These are phyloP conservation scores for Geum urbanum DNA, from an alignment of 306 rosid species.

Conservation along the genomic window DNA sequence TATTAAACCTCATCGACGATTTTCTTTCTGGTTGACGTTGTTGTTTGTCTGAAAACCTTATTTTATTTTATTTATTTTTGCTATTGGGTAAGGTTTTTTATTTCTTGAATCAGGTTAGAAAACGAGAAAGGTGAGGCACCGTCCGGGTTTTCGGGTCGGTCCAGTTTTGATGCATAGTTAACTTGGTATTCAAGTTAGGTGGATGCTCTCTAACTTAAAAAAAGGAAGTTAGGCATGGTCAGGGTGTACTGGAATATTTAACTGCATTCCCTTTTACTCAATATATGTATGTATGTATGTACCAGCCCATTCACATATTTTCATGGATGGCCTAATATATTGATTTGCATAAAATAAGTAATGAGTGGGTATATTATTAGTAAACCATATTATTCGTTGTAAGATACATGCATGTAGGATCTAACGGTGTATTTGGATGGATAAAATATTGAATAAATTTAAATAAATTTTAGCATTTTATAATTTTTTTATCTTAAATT, in stretches of 20 bases:
- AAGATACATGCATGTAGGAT: no score
- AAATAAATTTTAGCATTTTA: no score
- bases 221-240: not conserved
- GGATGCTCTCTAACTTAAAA: not conserved
- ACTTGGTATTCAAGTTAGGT: conserved; percentile 13
- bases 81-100: not conserved
- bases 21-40: conserved; percentile 15
- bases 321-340: not conserved
- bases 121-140: not conserved
- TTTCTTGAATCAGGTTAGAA: not conserved
- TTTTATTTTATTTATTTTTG: not conserved
- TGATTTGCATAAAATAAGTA: not conserved
- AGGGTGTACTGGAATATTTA: not conserved
- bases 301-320: not conserved
- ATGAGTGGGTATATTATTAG: not conserved
- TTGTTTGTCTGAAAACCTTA: not conserved
- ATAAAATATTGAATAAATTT: no score
- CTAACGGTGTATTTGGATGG: no score
- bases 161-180: not conserved
- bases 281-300: not conserved
- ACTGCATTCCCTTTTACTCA: not conserved
- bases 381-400: not conserved
- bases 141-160: not conserved
- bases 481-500: no score
- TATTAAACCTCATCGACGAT: conserved; percentile 17